Conservation (phyloP, 1,139 yeast genomes). For the Casaregolazyma suthepensis region DNA sequence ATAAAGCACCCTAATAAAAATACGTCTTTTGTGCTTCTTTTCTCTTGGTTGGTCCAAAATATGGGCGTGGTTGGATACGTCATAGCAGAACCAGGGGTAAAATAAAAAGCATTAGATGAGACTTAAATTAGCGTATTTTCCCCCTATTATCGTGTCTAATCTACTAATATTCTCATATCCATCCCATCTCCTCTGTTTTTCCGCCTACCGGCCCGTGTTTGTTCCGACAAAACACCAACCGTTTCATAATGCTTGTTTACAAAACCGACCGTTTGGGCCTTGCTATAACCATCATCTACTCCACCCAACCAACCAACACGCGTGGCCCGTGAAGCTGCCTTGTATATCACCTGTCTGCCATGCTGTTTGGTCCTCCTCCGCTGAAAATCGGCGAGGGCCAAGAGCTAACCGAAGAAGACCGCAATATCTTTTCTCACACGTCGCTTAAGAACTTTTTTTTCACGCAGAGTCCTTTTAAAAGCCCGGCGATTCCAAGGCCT, state of each 20-base stretch:
- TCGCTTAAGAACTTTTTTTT: slow-evolving; percentile 24
- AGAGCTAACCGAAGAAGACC: not conserved
- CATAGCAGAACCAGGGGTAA: no score
- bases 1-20: not conserved
- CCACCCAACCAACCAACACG: not conserved
- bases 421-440: not conserved
- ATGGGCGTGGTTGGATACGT: not conserved
- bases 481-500: slow-evolving; percentile 25
- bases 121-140: no score
- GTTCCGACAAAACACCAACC: not conserved
- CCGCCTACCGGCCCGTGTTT: not conserved
- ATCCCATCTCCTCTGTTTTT: not conserved
- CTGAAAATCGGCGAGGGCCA: not conserved
- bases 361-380: not conserved
- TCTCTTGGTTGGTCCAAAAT: not conserved
- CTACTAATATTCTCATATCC: not conserved
- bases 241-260: not conserved
- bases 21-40: no score
- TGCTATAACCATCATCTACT: not conserved
- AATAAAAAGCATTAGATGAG: no score
- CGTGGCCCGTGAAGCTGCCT: not conserved
- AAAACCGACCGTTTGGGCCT: slow-evolving; percentile 3
- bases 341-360: not conserved
- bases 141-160: not conserved
- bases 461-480: slow-evolving; percentile 24